These are phyloP conservation scores for Brassica juncea DNA, from an alignment of 345 rosid genomes.

Conservation along the genomic window DNA sequence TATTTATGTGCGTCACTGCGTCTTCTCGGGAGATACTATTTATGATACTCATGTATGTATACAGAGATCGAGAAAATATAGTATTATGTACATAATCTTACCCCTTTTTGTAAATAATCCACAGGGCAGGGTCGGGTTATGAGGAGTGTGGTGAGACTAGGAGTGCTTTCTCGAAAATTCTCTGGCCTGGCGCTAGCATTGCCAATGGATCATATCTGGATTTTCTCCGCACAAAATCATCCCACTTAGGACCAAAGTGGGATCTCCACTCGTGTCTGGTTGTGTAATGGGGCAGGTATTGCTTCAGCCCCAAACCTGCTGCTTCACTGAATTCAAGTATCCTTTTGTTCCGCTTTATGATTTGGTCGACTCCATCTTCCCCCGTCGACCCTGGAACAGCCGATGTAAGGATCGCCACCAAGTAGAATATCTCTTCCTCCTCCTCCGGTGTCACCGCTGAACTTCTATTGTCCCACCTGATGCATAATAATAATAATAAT, in stretches of 20 bases:
- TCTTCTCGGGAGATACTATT: background rate
- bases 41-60: background rate
- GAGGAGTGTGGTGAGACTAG: constrained; percentile 39
- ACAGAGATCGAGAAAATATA: background rate
- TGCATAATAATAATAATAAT: background rate
- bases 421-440: constrained; percentile 85
- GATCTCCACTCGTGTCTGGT: constrained; percentile 76
- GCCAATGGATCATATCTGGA: constrained; percentile 76
- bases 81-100: background rate
- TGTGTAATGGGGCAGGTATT: constrained; percentile 82
- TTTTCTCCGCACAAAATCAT: constrained; percentile 67
- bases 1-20: too few relatives aligned
- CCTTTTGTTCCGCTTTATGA: constrained; percentile 65
- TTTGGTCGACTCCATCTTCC: constrained; percentile 67
- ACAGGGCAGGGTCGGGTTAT: constrained; percentile 24
- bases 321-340: constrained; percentile 65
- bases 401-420: constrained; percentile 89
- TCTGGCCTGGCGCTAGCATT: constrained; percentile 90
- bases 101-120: background rate
- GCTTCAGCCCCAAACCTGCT: constrained; percentile 70
- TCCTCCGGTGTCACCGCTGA: constrained; percentile 84
- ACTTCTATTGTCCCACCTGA: constrained; percentile 97
- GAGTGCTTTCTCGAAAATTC: constrained; percentile 66
- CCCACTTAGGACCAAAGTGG: constrained; percentile 84
- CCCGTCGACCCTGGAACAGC: constrained; percentile 78